Conservation (phyloP, 75 land plant species). For the Picea sitchensis region DNA sequence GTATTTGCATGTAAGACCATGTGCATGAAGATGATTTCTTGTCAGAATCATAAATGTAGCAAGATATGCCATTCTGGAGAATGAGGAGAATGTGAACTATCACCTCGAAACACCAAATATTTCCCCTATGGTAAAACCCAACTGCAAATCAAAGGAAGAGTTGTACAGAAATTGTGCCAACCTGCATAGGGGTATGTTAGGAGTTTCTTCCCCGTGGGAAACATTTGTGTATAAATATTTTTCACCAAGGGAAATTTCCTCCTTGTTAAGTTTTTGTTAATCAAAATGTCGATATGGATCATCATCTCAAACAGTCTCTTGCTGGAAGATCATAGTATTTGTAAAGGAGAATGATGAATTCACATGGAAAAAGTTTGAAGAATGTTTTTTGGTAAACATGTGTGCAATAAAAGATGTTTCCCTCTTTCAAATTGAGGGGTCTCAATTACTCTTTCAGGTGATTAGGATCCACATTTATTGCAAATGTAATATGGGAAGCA, state of each 20-base stretch:
- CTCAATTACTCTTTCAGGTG: slow-evolving; percentile 13
- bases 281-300: too few species aligned
- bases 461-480: slow-evolving; percentile 80
- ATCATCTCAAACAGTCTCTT: too few species aligned
- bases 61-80: slow-evolving; percentile 86
- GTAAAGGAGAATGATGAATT: slow-evolving; percentile 10
- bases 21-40: slow-evolving; percentile 60
- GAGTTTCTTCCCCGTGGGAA: slow-evolving; percentile 28
- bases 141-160: slow-evolving; percentile 44
- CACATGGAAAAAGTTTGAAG: slow-evolving; percentile 68
- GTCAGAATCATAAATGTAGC: slow-evolving; percentile 72
- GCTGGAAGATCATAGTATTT: too few species aligned
- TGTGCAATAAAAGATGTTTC: slow-evolving; percentile 86
- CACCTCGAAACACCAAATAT: slow-evolving; percentile 62
- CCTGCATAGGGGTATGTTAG: slow-evolving; percentile 61
- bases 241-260: slow-evolving; percentile 60
- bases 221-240: too few species aligned
- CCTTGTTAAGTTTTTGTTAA: slow-evolving; percentile 40
- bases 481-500: slow-evolving; percentile 80
- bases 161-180: slow-evolving; percentile 83
- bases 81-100: not conserved
- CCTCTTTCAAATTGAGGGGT: slow-evolving; percentile 38
- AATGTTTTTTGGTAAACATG: slow-evolving; percentile 90
- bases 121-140: slow-evolving; percentile 84
- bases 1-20: slow-evolving; percentile 63